These are phyloP conservation scores for Cyclotella cryptica DNA, from an alignment of 108 stramenopile species.

Conservation along the genomic window DNA sequence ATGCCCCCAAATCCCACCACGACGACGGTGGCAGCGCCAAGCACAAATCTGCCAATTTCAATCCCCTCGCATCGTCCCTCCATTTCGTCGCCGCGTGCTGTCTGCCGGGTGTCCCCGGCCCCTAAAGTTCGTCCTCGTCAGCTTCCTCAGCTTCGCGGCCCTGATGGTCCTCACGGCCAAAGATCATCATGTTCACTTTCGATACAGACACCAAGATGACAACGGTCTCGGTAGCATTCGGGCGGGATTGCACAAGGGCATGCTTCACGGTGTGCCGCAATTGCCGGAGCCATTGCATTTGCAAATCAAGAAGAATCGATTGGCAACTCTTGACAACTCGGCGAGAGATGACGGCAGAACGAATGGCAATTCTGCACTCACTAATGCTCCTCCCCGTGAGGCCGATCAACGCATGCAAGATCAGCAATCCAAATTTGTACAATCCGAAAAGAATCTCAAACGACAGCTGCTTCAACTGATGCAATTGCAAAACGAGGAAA, in stretches of 20 bases:
- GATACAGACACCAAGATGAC: not conserved
- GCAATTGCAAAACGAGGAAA: slow-evolving; percentile 41
- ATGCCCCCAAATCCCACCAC: not conserved
- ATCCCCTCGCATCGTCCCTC: slow-evolving; percentile 7
- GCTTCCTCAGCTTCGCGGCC: slow-evolving; percentile 40
- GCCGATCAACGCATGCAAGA: slow-evolving; percentile 36
- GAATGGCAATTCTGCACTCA: no score
- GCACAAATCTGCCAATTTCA: slow-evolving; percentile 16
- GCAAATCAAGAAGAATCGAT: slow-evolving; percentile 13
- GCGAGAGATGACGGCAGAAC: not conserved
- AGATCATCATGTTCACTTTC: slow-evolving; percentile 26
- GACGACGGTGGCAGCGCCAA: slow-evolving; percentile 36
- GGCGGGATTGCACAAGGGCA: slow-evolving; percentile 13
- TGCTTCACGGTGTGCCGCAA: slow-evolving; percentile 23
- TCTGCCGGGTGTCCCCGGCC: slow-evolving; percentile 36
- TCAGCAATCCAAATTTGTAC: slow-evolving; percentile 43
- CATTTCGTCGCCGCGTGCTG: slow-evolving; percentile 12
- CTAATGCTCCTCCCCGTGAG: not conserved
- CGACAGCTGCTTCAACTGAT: slow-evolving; percentile 40
- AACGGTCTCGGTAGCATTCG: not conserved
- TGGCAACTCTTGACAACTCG: not conserved
- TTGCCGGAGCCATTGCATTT: slow-evolving; percentile 33
- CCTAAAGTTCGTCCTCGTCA: slow-evolving; percentile 32
- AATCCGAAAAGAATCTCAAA: slow-evolving; percentile 55
- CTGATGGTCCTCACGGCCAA: slow-evolving; percentile 49